Base-by-base conservation (phyloP, 495 filamentous ascomycete genomes). In the Thozetella sp. region DNA sequence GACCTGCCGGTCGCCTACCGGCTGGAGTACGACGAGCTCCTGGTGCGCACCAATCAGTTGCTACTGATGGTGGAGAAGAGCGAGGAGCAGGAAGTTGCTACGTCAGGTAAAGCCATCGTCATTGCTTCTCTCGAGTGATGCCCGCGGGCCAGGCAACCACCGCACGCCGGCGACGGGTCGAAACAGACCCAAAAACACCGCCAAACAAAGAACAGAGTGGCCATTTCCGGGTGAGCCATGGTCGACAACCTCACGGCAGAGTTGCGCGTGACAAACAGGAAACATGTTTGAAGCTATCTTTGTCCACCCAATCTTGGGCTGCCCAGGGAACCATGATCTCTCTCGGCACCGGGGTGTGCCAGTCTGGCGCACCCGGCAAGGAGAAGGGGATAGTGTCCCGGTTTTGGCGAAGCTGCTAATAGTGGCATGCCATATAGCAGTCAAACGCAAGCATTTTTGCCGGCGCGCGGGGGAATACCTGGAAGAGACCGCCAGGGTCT, bases 11-110 rank as follows among this genome's bases (percentile, higher is more conserved):
- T 84, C n/a, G 78, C 71, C 51, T 90, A 90, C 67, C 79, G 80
- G 22, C 67, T 90, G 23, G 75, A 82, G 57, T 82, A 87, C 58
- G 79, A 88, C 74, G 88, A 90, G 72, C 63, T 91, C 55, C 71
- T 86, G 57, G 78, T 91, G 25, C 80, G 86, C 56, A 82, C 85
- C 20, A 84, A 77, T 30, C 74, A 76, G 68, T 71, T 91, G 19
- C 72, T 89, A 30, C 63, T 89, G 30, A 80, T 76, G 24, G 67
- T 86, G 19, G 88, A 91, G 66, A 69, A 76, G 62, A 82, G 84
- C 0, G 72, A 85, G 55, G 74, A 75, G 43, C 79, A 87, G 65
- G 73, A 78, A 43, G 68, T 67, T 52, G 66, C 69, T 12, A 69
- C 77, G 51, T 78, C 82, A 73, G 80, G 80, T 68, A 86, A 85